Conservation (phyloP, 306 rosid genomes). For the Prinsepia uniflora region DNA sequence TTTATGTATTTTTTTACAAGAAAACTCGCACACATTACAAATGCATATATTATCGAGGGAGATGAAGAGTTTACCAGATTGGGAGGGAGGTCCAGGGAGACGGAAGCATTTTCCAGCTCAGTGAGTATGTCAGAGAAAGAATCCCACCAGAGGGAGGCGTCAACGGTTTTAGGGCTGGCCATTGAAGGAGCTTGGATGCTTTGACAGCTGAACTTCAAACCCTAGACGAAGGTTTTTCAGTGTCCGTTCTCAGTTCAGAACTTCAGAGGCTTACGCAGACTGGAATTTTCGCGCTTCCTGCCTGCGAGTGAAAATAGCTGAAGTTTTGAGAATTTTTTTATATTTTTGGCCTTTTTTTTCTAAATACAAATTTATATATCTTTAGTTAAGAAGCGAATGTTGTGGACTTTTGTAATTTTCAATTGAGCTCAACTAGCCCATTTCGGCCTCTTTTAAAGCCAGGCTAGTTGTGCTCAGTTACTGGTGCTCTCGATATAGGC, state of each 20-base stretch:
- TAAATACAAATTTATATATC: too few relatives aligned
- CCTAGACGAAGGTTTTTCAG: neutral
- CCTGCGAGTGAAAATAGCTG: neutral
- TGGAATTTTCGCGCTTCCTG: constrained; percentile 56
- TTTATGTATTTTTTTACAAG: neutral
- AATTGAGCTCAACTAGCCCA: too few relatives aligned
- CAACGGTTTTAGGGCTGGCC: constrained; percentile 58
- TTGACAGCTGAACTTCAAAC: neutral
- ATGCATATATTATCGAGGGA: neutral
- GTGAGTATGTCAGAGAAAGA: constrained; percentile 60
- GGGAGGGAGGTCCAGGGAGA: constrained; percentile 59
- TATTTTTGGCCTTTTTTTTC: too few relatives aligned
- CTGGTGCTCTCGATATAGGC: too few relatives aligned
- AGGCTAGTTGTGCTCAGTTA: too few relatives aligned
- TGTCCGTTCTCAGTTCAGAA: neutral
- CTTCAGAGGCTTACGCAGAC: too few relatives aligned
- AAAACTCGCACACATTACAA: too few relatives aligned
- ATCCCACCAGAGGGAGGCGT: constrained; percentile 92
- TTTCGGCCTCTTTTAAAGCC: too few relatives aligned
- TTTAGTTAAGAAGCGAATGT: too few relatives aligned
- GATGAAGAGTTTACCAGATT: constrained; percentile 43
- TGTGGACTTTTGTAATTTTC: too few relatives aligned
- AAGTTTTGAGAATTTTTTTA: neutral
- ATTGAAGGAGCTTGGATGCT: constrained; percentile 30
- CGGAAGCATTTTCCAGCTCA: constrained; percentile 66